Evolutionary conservation across 2,329 filamentous ascomycete species (phyloP).

Genomic region (Colletotrichum acutatum): DNA sequence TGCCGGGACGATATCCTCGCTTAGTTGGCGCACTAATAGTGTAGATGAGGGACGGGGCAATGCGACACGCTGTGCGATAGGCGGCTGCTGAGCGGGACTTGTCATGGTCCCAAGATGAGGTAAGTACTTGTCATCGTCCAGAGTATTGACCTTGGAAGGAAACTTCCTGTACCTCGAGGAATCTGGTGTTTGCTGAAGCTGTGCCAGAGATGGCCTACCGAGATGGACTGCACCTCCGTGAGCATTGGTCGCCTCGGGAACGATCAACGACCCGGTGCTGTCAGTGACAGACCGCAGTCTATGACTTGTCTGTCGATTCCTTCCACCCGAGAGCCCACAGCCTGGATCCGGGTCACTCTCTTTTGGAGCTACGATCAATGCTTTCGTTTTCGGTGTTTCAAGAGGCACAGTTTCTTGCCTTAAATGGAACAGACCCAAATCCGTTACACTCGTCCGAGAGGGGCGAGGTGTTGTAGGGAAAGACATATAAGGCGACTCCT

Average conservation of each 20-base stretch:
- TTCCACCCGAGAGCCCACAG: neutral
- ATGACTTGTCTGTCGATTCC: neutral
- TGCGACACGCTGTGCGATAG: conserved; percentile 51
- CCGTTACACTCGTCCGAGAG: conserved; percentile 5
- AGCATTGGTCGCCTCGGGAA: neutral
- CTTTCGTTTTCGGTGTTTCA: conserved; percentile 30
- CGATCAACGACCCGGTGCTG: neutral
- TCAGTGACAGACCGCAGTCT: neutral
- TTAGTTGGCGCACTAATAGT: conserved; percentile 35
- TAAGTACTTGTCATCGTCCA: conserved; percentile 34
- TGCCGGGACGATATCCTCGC: neutral
- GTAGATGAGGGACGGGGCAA: conserved; percentile 48
- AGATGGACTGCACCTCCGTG: conserved; percentile 35
- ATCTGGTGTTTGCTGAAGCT: conserved; percentile 1
- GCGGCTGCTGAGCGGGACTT: conserved; percentile 48
- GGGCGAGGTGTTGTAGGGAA: conserved; percentile 14
- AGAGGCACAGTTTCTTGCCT: conserved; percentile 39
- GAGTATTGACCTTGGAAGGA: neutral
- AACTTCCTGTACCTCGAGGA: neutral
- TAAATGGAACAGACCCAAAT: conserved; percentile 6
- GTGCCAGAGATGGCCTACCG: neutral
- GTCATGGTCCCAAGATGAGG: conserved; percentile 52
- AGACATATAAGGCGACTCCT: conserved; percentile 38
- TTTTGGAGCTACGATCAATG: conserved; percentile 36
- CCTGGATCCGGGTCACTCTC: conserved; percentile 18